phyloP scores from a whole-genome alignment of 2,329 filamentous ascomycete species.

The Ambrosiella cleistominuta region DNA sequence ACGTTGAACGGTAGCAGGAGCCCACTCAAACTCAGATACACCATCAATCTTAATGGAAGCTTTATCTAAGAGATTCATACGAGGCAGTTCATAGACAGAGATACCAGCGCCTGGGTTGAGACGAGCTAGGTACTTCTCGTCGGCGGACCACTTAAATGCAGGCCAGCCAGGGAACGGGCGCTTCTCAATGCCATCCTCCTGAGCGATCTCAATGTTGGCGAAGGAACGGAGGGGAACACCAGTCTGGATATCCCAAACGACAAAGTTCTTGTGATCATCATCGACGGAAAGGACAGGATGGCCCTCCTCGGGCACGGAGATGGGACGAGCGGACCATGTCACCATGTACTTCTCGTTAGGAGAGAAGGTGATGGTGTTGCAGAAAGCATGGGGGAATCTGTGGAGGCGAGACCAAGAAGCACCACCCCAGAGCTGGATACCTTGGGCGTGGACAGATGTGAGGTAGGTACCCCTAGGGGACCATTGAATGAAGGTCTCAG shows the following conservation, averaged over 20 bases:
- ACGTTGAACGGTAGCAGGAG: constrained; percentile 62
- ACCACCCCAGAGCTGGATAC: constrained; percentile 94
- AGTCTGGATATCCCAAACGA: constrained; percentile 93
- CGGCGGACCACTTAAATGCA: constrained; percentile 97
- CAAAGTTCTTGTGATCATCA: constrained; percentile 97
- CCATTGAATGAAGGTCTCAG: constrained; percentile 95
- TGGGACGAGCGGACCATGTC: constrained; percentile 90
- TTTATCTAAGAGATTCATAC: constrained; percentile 82
- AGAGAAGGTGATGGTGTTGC: constrained; percentile 93
- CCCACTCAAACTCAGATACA: constrained; percentile 96
- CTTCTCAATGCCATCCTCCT: constrained; percentile 31
- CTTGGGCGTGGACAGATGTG: constrained; percentile 86
- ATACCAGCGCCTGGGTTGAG: constrained; percentile 79
- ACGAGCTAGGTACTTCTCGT: constrained; percentile 91
- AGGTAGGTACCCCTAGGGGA: constrained; percentile 88
- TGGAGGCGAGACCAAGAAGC: constrained; percentile 76
- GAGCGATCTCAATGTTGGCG: constrained; percentile 66
- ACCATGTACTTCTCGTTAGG: constrained; percentile 83
- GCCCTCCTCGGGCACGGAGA: constrained; percentile 75
- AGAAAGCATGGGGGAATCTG: constrained; percentile 85
- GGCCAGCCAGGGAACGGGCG: constrained; percentile 87
- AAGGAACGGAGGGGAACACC: constrained; percentile 84
- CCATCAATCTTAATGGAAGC: constrained; percentile 90
- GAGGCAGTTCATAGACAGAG: constrained; percentile 74
- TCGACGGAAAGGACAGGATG: constrained; percentile 72